Percentiles rank a stretch among this genome's conserved stretches.
These are phyloP conservation scores for Dactylonectria macrodidyma DNA, from an alignment of 2,329 filamentous ascomycete species.

Conservation along the genomic window DNA sequence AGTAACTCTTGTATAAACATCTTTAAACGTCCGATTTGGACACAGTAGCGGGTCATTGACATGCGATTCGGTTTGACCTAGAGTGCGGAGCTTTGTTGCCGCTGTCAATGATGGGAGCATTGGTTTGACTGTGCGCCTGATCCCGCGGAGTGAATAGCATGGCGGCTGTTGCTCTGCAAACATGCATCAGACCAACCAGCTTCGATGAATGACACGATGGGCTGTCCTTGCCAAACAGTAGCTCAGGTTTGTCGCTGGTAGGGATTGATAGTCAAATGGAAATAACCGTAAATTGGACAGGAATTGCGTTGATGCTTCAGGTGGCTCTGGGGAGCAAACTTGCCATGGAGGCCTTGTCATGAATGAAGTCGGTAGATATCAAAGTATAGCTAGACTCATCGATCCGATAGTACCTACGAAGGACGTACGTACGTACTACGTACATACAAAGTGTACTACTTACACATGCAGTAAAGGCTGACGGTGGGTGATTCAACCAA, in stretches of 20 bases:
- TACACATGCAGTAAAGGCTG: neutral
- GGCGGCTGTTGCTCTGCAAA: constrained; percentile 1
- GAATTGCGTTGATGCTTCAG: neutral
- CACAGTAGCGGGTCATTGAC: too few relatives aligned
- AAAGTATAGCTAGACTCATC: neutral
- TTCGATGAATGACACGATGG: constrained; percentile 8
- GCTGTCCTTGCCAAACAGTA: constrained; percentile 8
- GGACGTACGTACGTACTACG: too few relatives aligned
- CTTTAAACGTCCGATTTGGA: too few relatives aligned
- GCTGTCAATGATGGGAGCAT: too few relatives aligned
- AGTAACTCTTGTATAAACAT: too few relatives aligned
- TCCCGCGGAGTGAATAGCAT: too few relatives aligned
- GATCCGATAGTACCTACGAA: too few relatives aligned
- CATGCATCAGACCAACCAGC: neutral
- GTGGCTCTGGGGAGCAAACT: constrained; percentile 11
- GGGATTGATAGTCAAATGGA: constrained; percentile 8
- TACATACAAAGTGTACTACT: too few relatives aligned
- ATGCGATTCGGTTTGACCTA: too few relatives aligned
- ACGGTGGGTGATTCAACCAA: constrained; percentile 11
- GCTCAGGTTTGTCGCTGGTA: constrained; percentile 10
- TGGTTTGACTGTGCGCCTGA: neutral
- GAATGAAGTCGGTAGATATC: neutral
- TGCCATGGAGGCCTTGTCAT: constrained; percentile 10
- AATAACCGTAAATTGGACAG: constrained; percentile 13
- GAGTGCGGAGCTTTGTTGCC: neutral